Conservation (phyloP, 78 protist genomes). For the Dictyostelium brefeldianum region DNA sequence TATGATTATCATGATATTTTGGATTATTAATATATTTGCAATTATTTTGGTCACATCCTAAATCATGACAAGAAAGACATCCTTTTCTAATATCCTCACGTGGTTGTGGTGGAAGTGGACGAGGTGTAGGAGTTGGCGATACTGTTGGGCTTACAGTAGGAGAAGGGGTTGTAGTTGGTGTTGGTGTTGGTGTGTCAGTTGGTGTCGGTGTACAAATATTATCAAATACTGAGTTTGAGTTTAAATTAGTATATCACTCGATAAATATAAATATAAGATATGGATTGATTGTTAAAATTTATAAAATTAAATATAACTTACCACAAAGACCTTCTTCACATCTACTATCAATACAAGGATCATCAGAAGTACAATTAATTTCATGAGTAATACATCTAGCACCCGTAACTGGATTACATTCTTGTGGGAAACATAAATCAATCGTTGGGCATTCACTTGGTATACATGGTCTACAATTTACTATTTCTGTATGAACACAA, state of each 20-base stretch:
- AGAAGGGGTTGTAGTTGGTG: not conserved
- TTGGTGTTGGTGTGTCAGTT: not conserved
- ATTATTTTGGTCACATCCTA: too few relatives aligned
- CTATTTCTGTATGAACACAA: not conserved
- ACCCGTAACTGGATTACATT: not conserved
- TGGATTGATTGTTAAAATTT: too few relatives aligned
- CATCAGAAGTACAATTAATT: not conserved
- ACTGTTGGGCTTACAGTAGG: not conserved
- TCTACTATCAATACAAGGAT: not conserved
- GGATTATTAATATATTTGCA: too few relatives aligned
- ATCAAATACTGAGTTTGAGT: too few relatives aligned
- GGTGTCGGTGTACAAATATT: not conserved
- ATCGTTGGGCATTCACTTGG: not conserved
- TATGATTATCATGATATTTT: too few relatives aligned
- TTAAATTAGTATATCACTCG: too few relatives aligned
- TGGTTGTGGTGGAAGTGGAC: too few relatives aligned
- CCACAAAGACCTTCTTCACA: not conserved
- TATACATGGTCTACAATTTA: not conserved
- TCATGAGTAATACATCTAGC: not conserved
- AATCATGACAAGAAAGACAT: too few relatives aligned
- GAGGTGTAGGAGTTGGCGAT: not conserved
- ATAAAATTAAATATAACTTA: too few relatives aligned
- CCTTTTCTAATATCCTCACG: too few relatives aligned
- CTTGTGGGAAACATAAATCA: not conserved
- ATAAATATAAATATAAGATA: too few relatives aligned